phyloP scores from a whole-genome alignment of 345 rosid genomes.

The Raphanus raphanistrum region DNA sequence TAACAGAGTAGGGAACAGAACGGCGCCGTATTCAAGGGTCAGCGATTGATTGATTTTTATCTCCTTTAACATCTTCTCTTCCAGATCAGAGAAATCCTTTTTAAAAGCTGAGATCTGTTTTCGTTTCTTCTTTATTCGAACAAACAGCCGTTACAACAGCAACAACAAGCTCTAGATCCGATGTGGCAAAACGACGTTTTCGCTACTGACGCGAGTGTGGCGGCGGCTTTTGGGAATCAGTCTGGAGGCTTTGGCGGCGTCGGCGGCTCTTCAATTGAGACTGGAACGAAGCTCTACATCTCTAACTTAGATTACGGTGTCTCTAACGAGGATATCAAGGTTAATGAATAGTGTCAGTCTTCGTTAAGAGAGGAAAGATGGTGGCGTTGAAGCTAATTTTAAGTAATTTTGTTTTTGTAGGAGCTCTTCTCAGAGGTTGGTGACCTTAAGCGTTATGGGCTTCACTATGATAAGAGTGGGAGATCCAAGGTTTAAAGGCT shows the following conservation, averaged over 20 bases:
- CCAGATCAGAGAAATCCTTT: conserved; percentile 31
- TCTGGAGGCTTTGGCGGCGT: conserved; percentile 28
- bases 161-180: conserved; percentile 52
- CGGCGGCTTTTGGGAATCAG: conserved; percentile 36
- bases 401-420: conserved; percentile 37
- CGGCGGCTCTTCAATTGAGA: conserved; percentile 51
- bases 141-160: conserved; percentile 41
- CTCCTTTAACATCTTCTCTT: conserved; percentile 13
- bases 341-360: not conserved
- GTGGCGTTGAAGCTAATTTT: not conserved
- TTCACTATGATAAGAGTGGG: conserved; percentile 76
- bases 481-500: conserved; percentile 58
- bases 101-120: conserved; percentile 36
- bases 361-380: not conserved
- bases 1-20: conserved; percentile 48
- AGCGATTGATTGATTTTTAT: conserved; percentile 22
- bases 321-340: conserved; percentile 74
- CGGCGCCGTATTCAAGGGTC: conserved; percentile 57
- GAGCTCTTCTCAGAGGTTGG: conserved; percentile 73
- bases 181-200: conserved; percentile 66
- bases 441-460: conserved; percentile 56
- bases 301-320: conserved; percentile 71
- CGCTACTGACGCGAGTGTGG: conserved; percentile 39
- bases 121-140: conserved; percentile 40
- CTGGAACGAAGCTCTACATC: conserved; percentile 65